A percentile compares a stretch with the other conserved stretches of the same genome.
Evolutionary conservation across 768 basidiomycete species (phyloP).

Genomic region (Boletus sp.): DNA sequence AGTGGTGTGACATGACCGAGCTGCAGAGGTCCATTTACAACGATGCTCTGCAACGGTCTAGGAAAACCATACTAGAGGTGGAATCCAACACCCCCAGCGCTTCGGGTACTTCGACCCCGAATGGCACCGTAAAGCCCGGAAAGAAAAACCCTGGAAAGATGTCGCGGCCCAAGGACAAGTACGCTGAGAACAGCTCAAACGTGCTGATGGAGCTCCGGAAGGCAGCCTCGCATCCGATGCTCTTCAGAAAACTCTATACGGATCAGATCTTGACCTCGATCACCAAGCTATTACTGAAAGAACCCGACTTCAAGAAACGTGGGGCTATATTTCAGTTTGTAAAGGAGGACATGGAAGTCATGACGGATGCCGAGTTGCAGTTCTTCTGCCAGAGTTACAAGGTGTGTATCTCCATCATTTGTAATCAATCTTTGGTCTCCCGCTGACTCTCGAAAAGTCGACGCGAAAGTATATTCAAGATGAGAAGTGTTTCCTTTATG

Average conservation of each 20-base stretch:
- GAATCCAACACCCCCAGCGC: constrained; percentile 23
- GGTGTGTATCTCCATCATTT: constrained; percentile 38
- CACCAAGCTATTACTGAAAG: constrained; percentile 81
- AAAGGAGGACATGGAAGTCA: constrained; percentile 96
- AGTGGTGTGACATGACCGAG: constrained; percentile 92
- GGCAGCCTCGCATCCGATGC: constrained; percentile 94
- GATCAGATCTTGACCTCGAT: constrained; percentile 73
- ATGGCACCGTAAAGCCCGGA: constrained; percentile 23
- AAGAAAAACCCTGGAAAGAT: constrained; percentile 33
- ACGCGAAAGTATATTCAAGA: constrained; percentile 73
- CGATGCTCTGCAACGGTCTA: constrained; percentile 80
- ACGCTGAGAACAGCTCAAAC: constrained; percentile 82
- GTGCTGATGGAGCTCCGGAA: constrained; percentile 98
- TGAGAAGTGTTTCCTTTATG: constrained; percentile 74
- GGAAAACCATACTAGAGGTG: constrained; percentile 69
- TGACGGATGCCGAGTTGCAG: constrained; percentile 97
- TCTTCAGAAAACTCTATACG: constrained; percentile 84
- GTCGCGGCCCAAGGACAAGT: constrained; percentile 61
- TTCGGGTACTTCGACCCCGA: constrained; percentile 34
- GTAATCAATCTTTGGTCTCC: neutral
- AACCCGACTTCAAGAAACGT: constrained; percentile 86
- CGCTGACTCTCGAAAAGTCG: constrained; percentile 43
- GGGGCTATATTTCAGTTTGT: constrained; percentile 80
- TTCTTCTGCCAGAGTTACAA: constrained; percentile 83
- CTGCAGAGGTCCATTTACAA: constrained; percentile 81